Percentiles rank a stretch among this genome's conserved stretches.
Evolutionary conservation across 1,284 basidiomycete genomes (phyloP).

Genomic region (Leccinum fallax): DNA sequence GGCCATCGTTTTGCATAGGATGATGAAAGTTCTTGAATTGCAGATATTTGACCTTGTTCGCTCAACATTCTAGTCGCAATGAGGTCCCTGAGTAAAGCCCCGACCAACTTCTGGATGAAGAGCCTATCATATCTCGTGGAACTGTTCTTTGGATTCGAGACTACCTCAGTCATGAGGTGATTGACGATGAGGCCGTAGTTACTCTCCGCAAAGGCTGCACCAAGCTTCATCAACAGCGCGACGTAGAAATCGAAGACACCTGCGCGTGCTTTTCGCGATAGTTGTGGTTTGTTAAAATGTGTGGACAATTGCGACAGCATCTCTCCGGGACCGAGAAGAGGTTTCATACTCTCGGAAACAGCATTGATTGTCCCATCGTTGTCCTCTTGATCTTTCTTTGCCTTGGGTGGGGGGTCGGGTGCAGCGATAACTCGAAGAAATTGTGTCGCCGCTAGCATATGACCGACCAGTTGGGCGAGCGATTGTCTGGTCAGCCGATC

Average conservation of each 20-base stretch:
- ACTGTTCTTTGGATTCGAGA: conserved; percentile 56
- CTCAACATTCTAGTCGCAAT: conserved; percentile 87
- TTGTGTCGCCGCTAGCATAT: conserved; percentile 86
- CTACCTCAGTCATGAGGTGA: conserved; percentile 82
- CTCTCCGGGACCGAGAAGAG: conserved; percentile 75
- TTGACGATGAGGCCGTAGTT: conserved; percentile 81
- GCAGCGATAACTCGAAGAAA: conserved; percentile 58
- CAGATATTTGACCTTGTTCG: conserved; percentile 91
- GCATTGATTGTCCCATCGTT: conserved; percentile 50
- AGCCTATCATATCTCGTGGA: conserved; percentile 75
- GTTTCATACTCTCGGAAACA: conserved; percentile 63
- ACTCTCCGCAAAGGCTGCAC: conserved; percentile 76
- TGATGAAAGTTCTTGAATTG: conserved; percentile 84
- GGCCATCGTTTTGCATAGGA: conserved; percentile 91
- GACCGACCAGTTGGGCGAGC: conserved; percentile 80
- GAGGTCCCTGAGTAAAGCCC: conserved; percentile 81
- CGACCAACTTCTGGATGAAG: conserved; percentile 72
- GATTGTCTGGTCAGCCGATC: conserved; percentile 86
- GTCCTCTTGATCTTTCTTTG: conserved; percentile 66
- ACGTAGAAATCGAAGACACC: conserved; percentile 92
- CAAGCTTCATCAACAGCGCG: conserved; percentile 76
- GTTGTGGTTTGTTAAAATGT: conserved; percentile 77
- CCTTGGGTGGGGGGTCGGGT: conserved; percentile 59
- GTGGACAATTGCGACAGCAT: conserved; percentile 82
- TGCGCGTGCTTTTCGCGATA: conserved; percentile 72